Evolutionary conservation across 2,329 filamentous ascomycete species (phyloP).

Genomic region (Pleurostoma richardsiae): DNA sequence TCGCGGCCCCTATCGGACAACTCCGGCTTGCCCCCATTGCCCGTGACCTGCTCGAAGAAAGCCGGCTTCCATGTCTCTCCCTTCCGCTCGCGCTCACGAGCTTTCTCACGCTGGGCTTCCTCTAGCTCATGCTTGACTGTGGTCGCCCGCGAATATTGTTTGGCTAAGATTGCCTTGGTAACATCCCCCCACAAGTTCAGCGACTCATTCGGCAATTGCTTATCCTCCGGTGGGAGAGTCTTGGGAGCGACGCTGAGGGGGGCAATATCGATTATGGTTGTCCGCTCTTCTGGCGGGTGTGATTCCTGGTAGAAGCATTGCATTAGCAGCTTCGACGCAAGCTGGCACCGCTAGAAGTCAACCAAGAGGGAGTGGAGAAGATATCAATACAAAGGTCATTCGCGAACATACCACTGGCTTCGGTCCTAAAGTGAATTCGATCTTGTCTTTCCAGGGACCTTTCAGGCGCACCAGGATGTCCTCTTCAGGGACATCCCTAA

Average conservation of each 20-base stretch:
- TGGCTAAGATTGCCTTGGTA: slow-evolving; percentile 76
- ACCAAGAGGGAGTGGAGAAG: neutral
- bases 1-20: slow-evolving; percentile 48
- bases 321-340: neutral
- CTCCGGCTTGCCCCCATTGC: slow-evolving; percentile 50
- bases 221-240: slow-evolving; percentile 67
- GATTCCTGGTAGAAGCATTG: slow-evolving; percentile 26
- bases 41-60: slow-evolving; percentile 68
- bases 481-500: slow-evolving; percentile 81
- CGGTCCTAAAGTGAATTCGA: slow-evolving; percentile 55
- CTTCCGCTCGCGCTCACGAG: slow-evolving; percentile 68
- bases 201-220: slow-evolving; percentile 86
- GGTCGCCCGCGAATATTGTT: slow-evolving; percentile 82
- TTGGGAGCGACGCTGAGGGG: slow-evolving; percentile 79
- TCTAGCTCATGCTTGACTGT: slow-evolving; percentile 86
- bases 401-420: slow-evolving; percentile 54
- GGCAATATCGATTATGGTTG: slow-evolving; percentile 80
- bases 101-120: slow-evolving; percentile 81
- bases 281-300: slow-evolving; percentile 54
- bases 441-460: slow-evolving; percentile 78
- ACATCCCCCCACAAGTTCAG: slow-evolving; percentile 83
- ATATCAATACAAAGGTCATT: neutral
- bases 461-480: slow-evolving; percentile 79
- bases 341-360: too few species aligned
- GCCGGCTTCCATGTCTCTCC: slow-evolving; percentile 74